phyloP scores from a whole-genome alignment of 768 basidiomycete genomes.

The Crucibulum laeve region DNA sequence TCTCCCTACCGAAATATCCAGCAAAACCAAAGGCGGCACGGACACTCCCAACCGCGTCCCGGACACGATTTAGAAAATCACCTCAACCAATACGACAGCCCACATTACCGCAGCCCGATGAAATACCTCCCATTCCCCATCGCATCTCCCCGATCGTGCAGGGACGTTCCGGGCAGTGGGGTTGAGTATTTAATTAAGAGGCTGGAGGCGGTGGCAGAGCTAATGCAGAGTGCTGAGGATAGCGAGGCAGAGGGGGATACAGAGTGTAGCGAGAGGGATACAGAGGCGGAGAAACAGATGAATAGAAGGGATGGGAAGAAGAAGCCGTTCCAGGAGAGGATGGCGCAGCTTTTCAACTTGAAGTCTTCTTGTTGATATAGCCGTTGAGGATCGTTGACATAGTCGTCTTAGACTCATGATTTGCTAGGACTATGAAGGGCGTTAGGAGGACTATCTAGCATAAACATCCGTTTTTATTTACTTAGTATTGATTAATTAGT shows the following conservation, averaged over 20 bases:
- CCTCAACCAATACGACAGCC: background rate
- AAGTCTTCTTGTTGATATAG: no score
- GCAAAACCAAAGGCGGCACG: no score
- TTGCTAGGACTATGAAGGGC: no score
- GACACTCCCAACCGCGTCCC: background rate
- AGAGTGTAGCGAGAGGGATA: background rate
- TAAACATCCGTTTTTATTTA: no score
- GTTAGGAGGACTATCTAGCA: no score
- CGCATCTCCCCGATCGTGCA: background rate
- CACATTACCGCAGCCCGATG: background rate
- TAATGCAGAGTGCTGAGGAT: background rate
- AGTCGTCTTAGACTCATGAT: no score
- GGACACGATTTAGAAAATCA: background rate
- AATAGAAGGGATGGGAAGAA: background rate
- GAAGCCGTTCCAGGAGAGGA: background rate
- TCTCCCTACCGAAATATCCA: no score
- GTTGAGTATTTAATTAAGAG: background rate
- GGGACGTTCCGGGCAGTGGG: background rate
- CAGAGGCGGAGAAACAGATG: background rate
- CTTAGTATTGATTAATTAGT: no score
- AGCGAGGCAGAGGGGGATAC: background rate
- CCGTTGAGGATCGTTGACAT: no score
- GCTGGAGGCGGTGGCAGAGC: conserved; percentile 1
- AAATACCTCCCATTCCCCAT: background rate
- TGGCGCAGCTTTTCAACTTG: no score